phyloP scores from a whole-genome alignment of 768 basidiomycete species.

The Gautieria morchelliformis region DNA sequence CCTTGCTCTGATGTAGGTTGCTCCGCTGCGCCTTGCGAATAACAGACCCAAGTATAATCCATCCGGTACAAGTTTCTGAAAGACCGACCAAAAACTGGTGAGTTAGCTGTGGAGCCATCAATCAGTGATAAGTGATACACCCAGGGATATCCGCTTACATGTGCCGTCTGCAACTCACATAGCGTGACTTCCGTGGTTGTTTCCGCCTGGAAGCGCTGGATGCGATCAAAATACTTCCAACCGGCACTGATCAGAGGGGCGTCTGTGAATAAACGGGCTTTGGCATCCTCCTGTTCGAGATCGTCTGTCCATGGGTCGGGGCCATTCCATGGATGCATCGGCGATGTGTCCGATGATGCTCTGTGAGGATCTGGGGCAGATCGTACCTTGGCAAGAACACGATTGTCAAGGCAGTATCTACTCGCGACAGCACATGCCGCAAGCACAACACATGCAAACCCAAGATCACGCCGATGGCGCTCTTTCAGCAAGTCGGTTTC shows the following conservation, averaged over 20 bases:
- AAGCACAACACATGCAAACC: slow-evolving; percentile 3
- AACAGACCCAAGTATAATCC: background rate
- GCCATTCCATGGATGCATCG: background rate
- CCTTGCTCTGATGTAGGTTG: background rate
- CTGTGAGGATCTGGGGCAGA: background rate
- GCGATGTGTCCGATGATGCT: background rate
- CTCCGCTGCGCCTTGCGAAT: slow-evolving; percentile 3
- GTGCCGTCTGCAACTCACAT: slow-evolving; percentile 3
- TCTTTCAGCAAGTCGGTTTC: slow-evolving; percentile 1
- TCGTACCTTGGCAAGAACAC: slow-evolving; percentile 5
- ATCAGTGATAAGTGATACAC: background rate
- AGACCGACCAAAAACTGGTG: slow-evolving; percentile 7
- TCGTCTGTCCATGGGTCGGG: background rate
- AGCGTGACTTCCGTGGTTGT: background rate
- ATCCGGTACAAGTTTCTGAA: background rate
- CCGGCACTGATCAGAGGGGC: slow-evolving; percentile 1
- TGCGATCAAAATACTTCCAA: slow-evolving; percentile 9
- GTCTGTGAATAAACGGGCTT: background rate
- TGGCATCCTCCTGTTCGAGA: background rate
- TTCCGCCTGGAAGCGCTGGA: background rate
- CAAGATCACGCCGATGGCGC: background rate
- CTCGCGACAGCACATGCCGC: slow-evolving; percentile 6
- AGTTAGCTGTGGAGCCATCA: background rate
- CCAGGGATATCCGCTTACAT: background rate
- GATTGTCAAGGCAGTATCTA: slow-evolving; percentile 1